Evolutionary conservation across 768 basidiomycete genomes (phyloP).

Genomic region (Leccinum barrowsii): DNA sequence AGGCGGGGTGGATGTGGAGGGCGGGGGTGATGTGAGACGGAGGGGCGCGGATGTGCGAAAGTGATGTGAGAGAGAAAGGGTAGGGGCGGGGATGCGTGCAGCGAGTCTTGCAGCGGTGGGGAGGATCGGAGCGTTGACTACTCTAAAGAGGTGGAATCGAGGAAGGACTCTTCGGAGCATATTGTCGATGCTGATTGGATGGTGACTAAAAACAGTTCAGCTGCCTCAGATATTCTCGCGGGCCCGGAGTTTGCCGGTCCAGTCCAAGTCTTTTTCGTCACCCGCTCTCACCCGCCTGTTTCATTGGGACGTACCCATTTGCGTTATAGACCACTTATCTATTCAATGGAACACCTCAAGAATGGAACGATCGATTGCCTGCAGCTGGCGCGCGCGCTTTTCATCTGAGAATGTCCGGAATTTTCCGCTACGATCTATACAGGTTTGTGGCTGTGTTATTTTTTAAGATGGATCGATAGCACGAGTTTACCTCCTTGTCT

Average conservation of each 20-base stretch:
- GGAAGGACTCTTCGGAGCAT: conserved; percentile 41
- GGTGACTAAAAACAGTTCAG: not conserved
- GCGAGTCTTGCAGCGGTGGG: conserved; percentile 43
- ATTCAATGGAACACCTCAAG: not conserved
- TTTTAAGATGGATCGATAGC: conserved; percentile 11
- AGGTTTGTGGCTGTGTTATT: conserved; percentile 22
- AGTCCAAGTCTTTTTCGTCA: not conserved
- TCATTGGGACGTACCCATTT: not conserved
- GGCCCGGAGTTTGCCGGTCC: not conserved
- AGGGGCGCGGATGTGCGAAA: conserved; percentile 48
- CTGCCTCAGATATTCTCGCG: not conserved
- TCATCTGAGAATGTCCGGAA: conserved; percentile 1
- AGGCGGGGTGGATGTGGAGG: conserved; percentile 20
- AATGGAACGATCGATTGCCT: not conserved
- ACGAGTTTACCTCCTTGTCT: conserved; percentile 11
- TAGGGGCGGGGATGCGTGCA: conserved; percentile 14
- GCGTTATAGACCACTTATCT: not conserved
- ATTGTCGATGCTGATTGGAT: conserved; percentile 15
- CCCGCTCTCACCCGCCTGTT: not conserved
- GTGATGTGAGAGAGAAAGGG: conserved; percentile 34
- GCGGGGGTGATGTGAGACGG: conserved; percentile 34
- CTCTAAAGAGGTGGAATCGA: conserved; percentile 45
- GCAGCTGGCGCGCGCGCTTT: not conserved
- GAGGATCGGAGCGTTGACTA: conserved; percentile 43
- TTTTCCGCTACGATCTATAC: conserved; percentile 19